phyloP scores from a whole-genome alignment of 106 monocot genomes.

The Agapanthus africanus region DNA sequence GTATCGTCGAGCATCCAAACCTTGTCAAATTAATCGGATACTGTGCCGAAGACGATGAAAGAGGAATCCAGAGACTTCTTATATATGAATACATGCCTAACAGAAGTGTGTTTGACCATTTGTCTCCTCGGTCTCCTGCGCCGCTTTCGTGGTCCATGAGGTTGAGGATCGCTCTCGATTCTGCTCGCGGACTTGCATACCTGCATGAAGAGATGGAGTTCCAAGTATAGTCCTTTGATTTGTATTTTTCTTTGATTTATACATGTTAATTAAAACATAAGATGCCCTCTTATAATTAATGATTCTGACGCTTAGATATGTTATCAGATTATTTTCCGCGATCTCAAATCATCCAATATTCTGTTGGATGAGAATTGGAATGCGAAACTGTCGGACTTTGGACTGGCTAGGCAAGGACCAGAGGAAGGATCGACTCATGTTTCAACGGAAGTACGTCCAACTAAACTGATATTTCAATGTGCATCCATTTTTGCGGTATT shows the following conservation, averaged over 20 bases:
- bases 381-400: conserved; percentile 59
- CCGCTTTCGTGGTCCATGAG: conserved; percentile 50
- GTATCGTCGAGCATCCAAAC: conserved; percentile 43
- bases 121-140: conserved; percentile 16
- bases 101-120: conserved; percentile 36
- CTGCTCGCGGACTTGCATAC: conserved; percentile 39
- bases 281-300: no score
- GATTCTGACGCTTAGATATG: background rate
- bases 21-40: conserved; percentile 47
- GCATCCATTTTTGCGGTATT: background rate
- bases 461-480: background rate
- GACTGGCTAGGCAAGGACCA: conserved; percentile 60
- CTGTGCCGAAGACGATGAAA: conserved; percentile 48
- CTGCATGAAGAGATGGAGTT: conserved; percentile 48
- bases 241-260: background rate
- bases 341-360: conserved; percentile 57
- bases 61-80: conserved; percentile 45
- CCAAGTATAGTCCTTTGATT: conserved; percentile 20
- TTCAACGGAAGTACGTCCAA: conserved; percentile 38
- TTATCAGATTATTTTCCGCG: conserved; percentile 45
- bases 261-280: background rate
- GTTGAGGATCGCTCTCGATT: conserved; percentile 38
- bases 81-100: conserved; percentile 49
- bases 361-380: conserved; percentile 55
- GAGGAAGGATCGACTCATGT: conserved; percentile 45